Evolutionary conservation across 2,329 filamentous ascomycete genomes (phyloP), one percentile per base, ranked within the genome.

Genomic region (Coniochaeta prunicola): DNA sequence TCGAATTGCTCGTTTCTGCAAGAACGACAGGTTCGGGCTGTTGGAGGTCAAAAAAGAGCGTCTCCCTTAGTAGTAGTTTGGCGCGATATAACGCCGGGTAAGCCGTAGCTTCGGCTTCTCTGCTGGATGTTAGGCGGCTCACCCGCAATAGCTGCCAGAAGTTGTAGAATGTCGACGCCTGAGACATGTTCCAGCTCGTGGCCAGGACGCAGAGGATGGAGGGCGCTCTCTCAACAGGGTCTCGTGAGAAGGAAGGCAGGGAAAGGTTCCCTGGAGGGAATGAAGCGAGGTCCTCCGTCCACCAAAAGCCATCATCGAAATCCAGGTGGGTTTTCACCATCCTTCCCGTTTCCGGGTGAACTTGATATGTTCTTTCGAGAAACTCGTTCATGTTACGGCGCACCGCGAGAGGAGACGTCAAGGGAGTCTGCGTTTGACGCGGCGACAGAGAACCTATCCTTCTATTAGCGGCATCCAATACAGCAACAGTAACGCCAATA

Each of bases 261-360:
- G 72, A 69, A 4, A 73, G 72, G 53, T 76, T 77, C 1, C 69
- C 63, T 30, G 72, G 71, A 12, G 76, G 72, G 36, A 76, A 61
- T 53, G 66, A 73, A 8, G 75, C 75, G 26, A 80, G 68, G 61
- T 82, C 77, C 54, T 81, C 80, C 17, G 77, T 80, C 78, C 80
- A 82, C 82, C 82, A 85, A 64, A 85, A 84, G 1, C 74, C 75
- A 62, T 85, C 82, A 33, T 79, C 73, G 58, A 81, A 83, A 64
- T 85, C 82, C 3, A 82, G 66, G 57, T 77, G 74, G 3, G 69
- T 65, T 58, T 74, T 74, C 17, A 80, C 77, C 59, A 76, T 68
- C n/a, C 74, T 70, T 1, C 71, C 65, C 28, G 74, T 70, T 13
- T 73, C 70, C n/a, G 70, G 67, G n/a, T 72, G 68, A 21, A 78